A percentile compares a stretch with the other conserved stretches of the same genome.
phyloP scores from a whole-genome alignment of 148 eudicot genomes.

The Amaranthus hypochondriacus region DNA sequence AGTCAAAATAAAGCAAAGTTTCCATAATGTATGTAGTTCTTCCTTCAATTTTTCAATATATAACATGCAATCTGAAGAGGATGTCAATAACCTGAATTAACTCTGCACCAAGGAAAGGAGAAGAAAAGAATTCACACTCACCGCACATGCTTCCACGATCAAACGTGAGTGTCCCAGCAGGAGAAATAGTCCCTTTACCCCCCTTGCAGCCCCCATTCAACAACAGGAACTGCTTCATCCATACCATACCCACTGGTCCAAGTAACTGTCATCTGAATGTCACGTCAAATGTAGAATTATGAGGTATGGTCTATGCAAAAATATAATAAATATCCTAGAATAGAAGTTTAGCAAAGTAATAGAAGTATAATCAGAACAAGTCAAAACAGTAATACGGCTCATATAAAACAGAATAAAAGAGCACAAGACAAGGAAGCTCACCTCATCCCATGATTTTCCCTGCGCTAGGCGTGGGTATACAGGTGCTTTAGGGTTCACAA shows the following conservation, averaged over 20 bases:
- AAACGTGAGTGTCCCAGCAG: slow-evolving; percentile 73
- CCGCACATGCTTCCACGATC: slow-evolving; percentile 80
- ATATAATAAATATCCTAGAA: neutral
- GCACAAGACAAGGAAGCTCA: slow-evolving; percentile 27
- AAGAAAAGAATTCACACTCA: slow-evolving; percentile 23
- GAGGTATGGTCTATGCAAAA: neutral
- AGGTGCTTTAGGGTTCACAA: slow-evolving; percentile 84
- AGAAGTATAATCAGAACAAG: neutral
- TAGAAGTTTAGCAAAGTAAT: neutral
- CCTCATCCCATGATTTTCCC: slow-evolving; percentile 87
- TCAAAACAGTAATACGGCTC: neutral
- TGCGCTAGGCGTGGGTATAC: slow-evolving; percentile 85
- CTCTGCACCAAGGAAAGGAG: neutral
- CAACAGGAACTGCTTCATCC: slow-evolving; percentile 54
- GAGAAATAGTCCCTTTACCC: slow-evolving; percentile 34
- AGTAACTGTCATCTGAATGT: slow-evolving; percentile 65
- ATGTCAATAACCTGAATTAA: slow-evolving; percentile 7
- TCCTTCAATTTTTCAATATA: neutral
- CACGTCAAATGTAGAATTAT: neutral
- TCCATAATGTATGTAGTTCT: neutral
- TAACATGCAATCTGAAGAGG: neutral
- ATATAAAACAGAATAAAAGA: neutral
- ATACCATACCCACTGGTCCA: slow-evolving; percentile 87
- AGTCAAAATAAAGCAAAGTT: neutral
- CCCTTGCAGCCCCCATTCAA: slow-evolving; percentile 67